phyloP scores from a whole-genome alignment of 176 grass and related monocot species.

The Canna indica region DNA sequence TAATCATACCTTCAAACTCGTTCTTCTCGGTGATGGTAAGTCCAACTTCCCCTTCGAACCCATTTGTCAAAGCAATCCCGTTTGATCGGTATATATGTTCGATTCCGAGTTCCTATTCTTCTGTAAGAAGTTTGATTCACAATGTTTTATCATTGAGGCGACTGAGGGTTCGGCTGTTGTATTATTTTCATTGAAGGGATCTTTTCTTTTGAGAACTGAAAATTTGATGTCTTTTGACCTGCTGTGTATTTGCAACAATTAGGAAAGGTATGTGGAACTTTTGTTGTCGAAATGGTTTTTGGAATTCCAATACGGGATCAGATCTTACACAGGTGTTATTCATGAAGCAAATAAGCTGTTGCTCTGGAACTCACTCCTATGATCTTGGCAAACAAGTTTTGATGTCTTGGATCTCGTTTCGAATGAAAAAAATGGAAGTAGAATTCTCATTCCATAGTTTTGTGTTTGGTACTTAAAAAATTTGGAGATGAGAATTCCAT shows the following conservation, averaged over 20 bases:
- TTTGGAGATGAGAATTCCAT: too few relatives aligned
- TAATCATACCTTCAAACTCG: slow-evolving; percentile 56
- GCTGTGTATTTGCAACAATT: background rate
- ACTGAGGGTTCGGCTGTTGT: background rate
- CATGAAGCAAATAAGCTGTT: too few relatives aligned
- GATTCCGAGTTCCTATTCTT: background rate
- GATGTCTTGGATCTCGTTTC: too few relatives aligned
- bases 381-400: too few relatives aligned
- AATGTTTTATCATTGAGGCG: background rate
- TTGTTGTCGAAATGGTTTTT: background rate
- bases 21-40: slow-evolving; percentile 66
- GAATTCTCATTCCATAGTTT: too few relatives aligned
- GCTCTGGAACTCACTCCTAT: too few relatives aligned
- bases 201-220: background rate
- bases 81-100: background rate
- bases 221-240: background rate
- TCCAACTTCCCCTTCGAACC: background rate
- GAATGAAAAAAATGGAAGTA: too few relatives aligned
- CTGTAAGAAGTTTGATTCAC: background rate
- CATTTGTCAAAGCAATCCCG: background rate
- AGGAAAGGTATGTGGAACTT: background rate
- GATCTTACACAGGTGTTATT: too few relatives aligned
- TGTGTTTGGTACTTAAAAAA: too few relatives aligned
- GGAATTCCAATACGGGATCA: background rate
- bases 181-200: background rate